Conservation (phyloP, 768 basidiomycete genomes). For the Lactarius pseudohatsudake region DNA sequence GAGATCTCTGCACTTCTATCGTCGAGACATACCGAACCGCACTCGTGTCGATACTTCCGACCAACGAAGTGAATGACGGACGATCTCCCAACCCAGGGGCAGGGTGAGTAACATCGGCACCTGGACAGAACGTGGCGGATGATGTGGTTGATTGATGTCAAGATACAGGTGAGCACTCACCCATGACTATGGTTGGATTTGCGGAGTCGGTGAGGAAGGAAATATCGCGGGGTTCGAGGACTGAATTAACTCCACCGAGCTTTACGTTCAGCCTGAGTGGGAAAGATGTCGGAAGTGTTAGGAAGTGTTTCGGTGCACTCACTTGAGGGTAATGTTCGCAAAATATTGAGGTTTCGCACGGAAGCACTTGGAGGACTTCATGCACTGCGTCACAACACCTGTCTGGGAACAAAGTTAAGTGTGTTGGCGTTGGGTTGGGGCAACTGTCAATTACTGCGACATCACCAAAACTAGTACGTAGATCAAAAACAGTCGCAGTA, state of each 20-base stretch:
- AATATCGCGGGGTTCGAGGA: conserved; percentile 69
- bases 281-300: conserved; percentile 7
- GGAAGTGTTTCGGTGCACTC: conserved; percentile 31
- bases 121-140: conserved; percentile 36
- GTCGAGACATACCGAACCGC: conserved; percentile 69
- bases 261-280: conserved; percentile 72
- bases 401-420: conserved; percentile 39
- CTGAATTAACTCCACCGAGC: conserved; percentile 77
- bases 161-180: conserved; percentile 36
- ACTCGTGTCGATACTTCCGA: conserved; percentile 75
- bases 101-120: conserved; percentile 84
- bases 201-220: conserved; percentile 63
- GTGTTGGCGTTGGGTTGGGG: neutral
- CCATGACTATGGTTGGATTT: conserved; percentile 79
- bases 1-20: conserved; percentile 62
- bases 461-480: conserved; percentile 64
- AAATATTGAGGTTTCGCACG: conserved; percentile 74
- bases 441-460: conserved; percentile 43
- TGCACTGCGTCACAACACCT: conserved; percentile 78
- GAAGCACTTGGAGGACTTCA: conserved; percentile 65
- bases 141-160: neutral
- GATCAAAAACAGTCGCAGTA: neutral
- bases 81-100: conserved; percentile 75
- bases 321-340: conserved; percentile 82
- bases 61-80: conserved; percentile 79